Evolutionary conservation across 2,329 filamentous ascomycete genomes (phyloP), one percentile per base, ranked within the genome.

Genomic region (Myriosclerotinia scirpicola): DNA sequence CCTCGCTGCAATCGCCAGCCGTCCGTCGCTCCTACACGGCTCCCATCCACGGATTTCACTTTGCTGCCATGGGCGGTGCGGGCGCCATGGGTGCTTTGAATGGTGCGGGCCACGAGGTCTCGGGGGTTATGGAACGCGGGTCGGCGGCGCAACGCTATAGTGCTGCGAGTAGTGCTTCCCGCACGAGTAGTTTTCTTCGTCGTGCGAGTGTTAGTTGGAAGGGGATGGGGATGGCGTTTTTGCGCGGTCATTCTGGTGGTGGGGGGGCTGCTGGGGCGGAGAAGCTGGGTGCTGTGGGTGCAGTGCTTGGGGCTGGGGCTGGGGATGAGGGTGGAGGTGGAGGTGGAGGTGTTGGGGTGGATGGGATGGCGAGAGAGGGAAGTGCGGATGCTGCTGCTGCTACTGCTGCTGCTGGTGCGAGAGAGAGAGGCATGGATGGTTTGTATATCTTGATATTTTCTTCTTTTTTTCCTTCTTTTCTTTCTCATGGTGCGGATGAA

Each of bases 181-280:
- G 54, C 5, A 38, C 12, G 7, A 7, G 58, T 5, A 26, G 58
- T 11, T 60, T 60, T 12, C 3, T 60, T 14, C 22, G 58, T 4
- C 36, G 58, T 2, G 58, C 58, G 0, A 60, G 58, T 20, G 30
- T 60, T 1, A 50, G 58, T 12, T 50, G 46, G 5, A 50, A 2
- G n/a, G 58, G 44, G 2, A 7, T 60, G 44, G 14, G 12, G 1
- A 7, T 60, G 44, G 14, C 12, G 1, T 30, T 58, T n/a, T 12
- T 44, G 0, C 20, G 54, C 7, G 42, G 30, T 30, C 9, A 0
- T 36, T 48, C 14, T 22, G 46, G 58, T 7, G 34, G 30, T 26
- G 20, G 30, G 1, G 12, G 30, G 26, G 12, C 7, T 3, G 26
- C 2, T 1, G 55, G 2, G 0, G 11, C 14, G 17, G 2, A 2